Conservation (phyloP, 352 stramenopile species). For the Pythium angustatum region DNA sequence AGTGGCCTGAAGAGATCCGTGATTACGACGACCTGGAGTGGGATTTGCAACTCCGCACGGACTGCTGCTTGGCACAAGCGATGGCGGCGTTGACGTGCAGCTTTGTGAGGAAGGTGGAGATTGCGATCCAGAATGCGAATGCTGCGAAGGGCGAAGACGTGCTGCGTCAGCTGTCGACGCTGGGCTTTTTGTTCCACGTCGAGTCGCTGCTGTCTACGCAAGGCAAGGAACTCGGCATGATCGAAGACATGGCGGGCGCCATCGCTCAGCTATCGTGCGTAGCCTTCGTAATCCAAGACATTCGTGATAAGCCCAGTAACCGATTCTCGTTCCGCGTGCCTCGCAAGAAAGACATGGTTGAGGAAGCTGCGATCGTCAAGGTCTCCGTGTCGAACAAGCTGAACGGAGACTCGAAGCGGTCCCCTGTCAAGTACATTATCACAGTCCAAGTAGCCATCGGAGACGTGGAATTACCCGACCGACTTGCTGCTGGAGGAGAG, state of each 20-base stretch:
- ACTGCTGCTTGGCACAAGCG: slow-evolving; percentile 77
- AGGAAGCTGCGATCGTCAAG: slow-evolving; percentile 79
- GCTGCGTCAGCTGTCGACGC: slow-evolving; percentile 75
- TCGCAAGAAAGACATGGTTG: slow-evolving; percentile 69
- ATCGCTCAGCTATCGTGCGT: slow-evolving; percentile 84
- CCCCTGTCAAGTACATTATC: slow-evolving; percentile 81
- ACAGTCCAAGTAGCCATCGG: slow-evolving; percentile 77
- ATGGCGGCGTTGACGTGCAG: slow-evolving; percentile 69
- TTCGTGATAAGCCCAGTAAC: slow-evolving; percentile 82
- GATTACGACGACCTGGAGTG: slow-evolving; percentile 86
- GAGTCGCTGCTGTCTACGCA: slow-evolving; percentile 94
- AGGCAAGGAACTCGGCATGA: slow-evolving; percentile 96
- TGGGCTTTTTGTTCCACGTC: slow-evolving; percentile 89
- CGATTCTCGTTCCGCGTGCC: slow-evolving; percentile 89
- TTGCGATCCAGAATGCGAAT: slow-evolving; percentile 80
- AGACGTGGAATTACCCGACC: slow-evolving; percentile 76
- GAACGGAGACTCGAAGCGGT: slow-evolving; percentile 47
- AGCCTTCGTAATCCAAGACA: slow-evolving; percentile 84
- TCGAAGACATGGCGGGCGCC: slow-evolving; percentile 89
- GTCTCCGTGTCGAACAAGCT: slow-evolving; percentile 70
- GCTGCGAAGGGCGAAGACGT: slow-evolving; percentile 75
- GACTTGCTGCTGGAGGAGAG: slow-evolving; percentile 65
- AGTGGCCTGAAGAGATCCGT: slow-evolving; percentile 80
- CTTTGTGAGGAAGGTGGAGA: slow-evolving; percentile 86
- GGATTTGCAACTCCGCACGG: slow-evolving; percentile 85